A percentile compares a stretch with the other conserved stretches of the same genome.
These are phyloP conservation scores for Whalleya microplaca DNA, from an alignment of 2,329 filamentous ascomycete genomes.

Conservation along the genomic window DNA sequence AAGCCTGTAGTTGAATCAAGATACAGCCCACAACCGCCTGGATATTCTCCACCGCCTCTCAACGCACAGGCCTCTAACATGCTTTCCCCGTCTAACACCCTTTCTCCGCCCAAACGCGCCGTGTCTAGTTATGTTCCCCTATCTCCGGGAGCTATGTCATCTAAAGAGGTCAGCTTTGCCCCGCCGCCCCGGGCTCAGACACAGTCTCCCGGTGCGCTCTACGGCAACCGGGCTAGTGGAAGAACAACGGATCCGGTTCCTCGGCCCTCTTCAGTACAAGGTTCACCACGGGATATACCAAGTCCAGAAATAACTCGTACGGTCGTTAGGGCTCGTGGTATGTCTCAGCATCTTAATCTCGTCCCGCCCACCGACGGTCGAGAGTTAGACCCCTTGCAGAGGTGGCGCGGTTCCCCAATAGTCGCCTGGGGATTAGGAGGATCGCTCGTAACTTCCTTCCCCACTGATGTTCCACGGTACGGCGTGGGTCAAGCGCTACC, in stretches of 20 bases:
- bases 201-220: conserved; percentile 60
- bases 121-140: conserved; percentile 57
- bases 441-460: conserved; percentile 80
- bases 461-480: conserved; percentile 86
- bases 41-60: conserved; percentile 56
- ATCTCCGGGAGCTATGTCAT: conserved; percentile 35
- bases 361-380: conserved; percentile 67
- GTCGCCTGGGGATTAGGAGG: conserved; percentile 90
- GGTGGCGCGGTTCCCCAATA: conserved; percentile 89
- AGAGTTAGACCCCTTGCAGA: conserved; percentile 76
- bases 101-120: conserved; percentile 61
- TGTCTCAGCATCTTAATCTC: conserved; percentile 60
- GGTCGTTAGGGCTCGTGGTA: conserved; percentile 50
- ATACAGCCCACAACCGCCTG: conserved; percentile 44
- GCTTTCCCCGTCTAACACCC: conserved; percentile 53
- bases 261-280: conserved; percentile 59
- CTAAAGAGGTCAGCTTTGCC: conserved; percentile 46
- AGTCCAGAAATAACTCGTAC: conserved; percentile 28
- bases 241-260: conserved; percentile 49
- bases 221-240: conserved; percentile 41
- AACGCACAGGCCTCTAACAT: conserved; percentile 44
- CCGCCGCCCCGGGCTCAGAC: conserved; percentile 65
- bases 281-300: conserved; percentile 39
- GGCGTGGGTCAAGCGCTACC: conserved; percentile 72
- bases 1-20: conserved; percentile 38